These are phyloP conservation scores for Phytophthora lateralis DNA, from an alignment of 352 stramenopile genomes.

Conservation along the genomic window DNA sequence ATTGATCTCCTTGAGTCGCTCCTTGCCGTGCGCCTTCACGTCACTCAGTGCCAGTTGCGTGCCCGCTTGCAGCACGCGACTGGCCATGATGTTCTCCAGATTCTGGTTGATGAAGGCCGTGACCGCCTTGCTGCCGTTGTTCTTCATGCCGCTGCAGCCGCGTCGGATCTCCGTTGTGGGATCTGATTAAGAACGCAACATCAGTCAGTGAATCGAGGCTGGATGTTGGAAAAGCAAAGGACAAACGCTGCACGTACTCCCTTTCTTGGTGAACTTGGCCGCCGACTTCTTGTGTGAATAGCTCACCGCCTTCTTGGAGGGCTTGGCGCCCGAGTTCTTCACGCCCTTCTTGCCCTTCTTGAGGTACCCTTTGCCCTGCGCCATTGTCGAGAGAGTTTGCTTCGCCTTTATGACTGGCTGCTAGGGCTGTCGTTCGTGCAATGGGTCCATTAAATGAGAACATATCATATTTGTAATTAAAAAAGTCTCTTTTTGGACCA, in stretches of 20 bases:
- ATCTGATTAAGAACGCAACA: slow-evolving; percentile 37
- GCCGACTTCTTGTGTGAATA: slow-evolving; percentile 85
- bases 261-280: slow-evolving; percentile 89
- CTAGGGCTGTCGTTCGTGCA: no score
- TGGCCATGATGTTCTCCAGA: slow-evolving; percentile 89
- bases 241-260: slow-evolving; percentile 56
- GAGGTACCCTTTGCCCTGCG: slow-evolving; percentile 80
- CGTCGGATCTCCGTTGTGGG: slow-evolving; percentile 83
- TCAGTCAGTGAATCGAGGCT: background rate
- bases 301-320: slow-evolving; percentile 67
- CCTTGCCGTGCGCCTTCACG: slow-evolving; percentile 75
- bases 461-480: no score
- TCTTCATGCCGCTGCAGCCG: slow-evolving; percentile 74
- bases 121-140: slow-evolving; percentile 73
- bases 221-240: background rate
- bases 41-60: slow-evolving; percentile 63
- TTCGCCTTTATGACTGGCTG: background rate
- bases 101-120: slow-evolving; percentile 89
- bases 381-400: slow-evolving; percentile 42
- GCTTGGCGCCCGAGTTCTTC: slow-evolving; percentile 77
- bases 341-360: slow-evolving; percentile 80
- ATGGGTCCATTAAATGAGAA: no score
- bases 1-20: slow-evolving; percentile 89
- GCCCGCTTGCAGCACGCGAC: slow-evolving; percentile 76
- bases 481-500: no score